Conservation (phyloP, 331 rosid genomes). For the Quercus lobata region DNA sequence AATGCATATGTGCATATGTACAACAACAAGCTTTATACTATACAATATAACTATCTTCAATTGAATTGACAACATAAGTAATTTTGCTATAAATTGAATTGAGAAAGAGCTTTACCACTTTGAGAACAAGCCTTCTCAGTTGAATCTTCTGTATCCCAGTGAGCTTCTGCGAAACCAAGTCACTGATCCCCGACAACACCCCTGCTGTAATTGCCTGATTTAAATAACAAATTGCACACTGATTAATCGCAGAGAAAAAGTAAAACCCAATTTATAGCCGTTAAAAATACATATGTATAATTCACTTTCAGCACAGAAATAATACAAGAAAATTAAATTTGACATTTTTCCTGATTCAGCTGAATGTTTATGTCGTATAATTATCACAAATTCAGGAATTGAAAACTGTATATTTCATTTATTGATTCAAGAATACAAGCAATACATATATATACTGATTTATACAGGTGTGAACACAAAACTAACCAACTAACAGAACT, state of each 20-base stretch:
- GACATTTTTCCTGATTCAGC: not conserved
- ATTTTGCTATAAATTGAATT: not conserved
- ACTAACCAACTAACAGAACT: no score
- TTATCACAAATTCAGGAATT: no score
- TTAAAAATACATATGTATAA: not conserved
- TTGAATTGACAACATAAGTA: not conserved
- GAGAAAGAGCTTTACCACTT: slow-evolving; percentile 46
- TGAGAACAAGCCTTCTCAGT: slow-evolving; percentile 65
- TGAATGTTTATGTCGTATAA: not conserved
- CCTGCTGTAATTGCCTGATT: slow-evolving; percentile 78
- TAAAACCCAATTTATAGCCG: not conserved
- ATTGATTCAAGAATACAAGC: no score
- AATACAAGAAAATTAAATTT: not conserved
- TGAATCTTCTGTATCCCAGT: slow-evolving; percentile 82
- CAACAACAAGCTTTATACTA: not conserved
- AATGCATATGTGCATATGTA: not conserved
- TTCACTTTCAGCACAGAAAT: not conserved
- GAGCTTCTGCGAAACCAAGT: slow-evolving; percentile 85
- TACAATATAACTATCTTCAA: not conserved
- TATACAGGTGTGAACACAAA: no score
- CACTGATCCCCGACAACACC: slow-evolving; percentile 72
- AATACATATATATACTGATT: no score
- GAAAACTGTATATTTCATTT: no score
- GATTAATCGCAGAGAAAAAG: not conserved
- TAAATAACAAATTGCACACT: not conserved